Evolutionary conservation across 352 stramenopile genomes (phyloP), one percentile per base, ranked within the genome.

Genomic region (Phytophthora multivora): DNA sequence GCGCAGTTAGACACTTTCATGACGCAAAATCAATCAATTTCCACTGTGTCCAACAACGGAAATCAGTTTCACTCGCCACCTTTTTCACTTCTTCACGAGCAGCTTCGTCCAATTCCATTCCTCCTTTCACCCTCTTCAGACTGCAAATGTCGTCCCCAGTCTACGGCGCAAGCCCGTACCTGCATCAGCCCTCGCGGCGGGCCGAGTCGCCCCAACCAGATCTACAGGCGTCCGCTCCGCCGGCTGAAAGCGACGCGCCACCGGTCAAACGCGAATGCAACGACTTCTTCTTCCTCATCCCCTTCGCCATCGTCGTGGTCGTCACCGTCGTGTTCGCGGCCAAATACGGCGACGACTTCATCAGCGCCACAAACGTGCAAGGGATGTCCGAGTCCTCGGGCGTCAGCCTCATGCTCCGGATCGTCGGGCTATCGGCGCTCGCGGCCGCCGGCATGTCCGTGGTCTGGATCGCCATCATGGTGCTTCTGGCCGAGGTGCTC

Each of bases 381-480:
- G 77, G 69, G 9, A 19, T 81, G 6, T 39, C 49, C 7, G 35
- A 73, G 23, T 73, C 65, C 6, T 85, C 77, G 15, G 83, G 79
- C 26, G 77, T 92, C 10, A 66, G 81, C 19, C 41, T 90, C 33
- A 59, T 92, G 58, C 51, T 91, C 21, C 73, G 72, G 33, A 86
- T 89, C 59, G 67, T 90, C 19, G 46, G 73, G 18, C 61, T 75
- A 16, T 81, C 71, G n/a, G 83, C 70, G 16, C 75, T 90, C 11
- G 66, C 77, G 2, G 71, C 83, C 39, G 83, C 86, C 42, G 73
- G 66, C 13, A 77, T 90, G 57, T 90, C 80, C 25, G 57, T 95
- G 11, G 63, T 89, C 19, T 94, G 86, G 86, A 90, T 94, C 62
- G 68, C 62, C 25, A 13, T 90, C 62, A 91, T 93, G 80, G 81